phyloP scores from a whole-genome alignment of 768 basidiomycete genomes.

The Boletus tylopilopsis region DNA sequence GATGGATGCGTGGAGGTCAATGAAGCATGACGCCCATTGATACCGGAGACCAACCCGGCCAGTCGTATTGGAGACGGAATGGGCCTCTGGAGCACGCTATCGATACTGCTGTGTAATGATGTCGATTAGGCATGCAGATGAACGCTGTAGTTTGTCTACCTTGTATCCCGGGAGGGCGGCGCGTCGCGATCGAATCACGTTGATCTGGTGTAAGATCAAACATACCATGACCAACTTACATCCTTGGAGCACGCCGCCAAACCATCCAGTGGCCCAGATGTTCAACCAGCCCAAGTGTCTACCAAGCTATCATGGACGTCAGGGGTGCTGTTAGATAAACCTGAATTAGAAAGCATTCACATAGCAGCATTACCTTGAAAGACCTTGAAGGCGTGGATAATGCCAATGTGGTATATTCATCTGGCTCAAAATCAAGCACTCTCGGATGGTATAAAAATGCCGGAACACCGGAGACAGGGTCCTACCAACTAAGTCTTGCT shows the following conservation, averaged over 20 bases:
- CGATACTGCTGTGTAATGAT: constrained; percentile 3
- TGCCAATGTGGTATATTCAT: background rate
- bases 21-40: constrained; percentile 11
- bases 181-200: background rate
- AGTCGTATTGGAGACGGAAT: constrained; percentile 8
- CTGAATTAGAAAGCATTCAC: background rate
- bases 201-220: background rate
- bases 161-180: constrained; percentile 5
- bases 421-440: background rate
- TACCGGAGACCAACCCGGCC: constrained; percentile 13
- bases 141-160: background rate
- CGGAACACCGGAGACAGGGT: background rate
- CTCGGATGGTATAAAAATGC: background rate
- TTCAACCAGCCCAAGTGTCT: constrained; percentile 1
- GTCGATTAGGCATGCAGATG: constrained; percentile 2
- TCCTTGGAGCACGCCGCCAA: constrained; percentile 5
- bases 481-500: background rate
- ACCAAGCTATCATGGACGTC: background rate
- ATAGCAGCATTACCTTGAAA: background rate
- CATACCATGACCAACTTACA: constrained; percentile 5
- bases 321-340: background rate
- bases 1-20: constrained; percentile 12
- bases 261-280: constrained; percentile 25
- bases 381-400: background rate
- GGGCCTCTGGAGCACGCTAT: constrained; percentile 7